These are phyloP conservation scores for Dryas drummondii DNA, from an alignment of 306 rosid species.

Conservation along the genomic window DNA sequence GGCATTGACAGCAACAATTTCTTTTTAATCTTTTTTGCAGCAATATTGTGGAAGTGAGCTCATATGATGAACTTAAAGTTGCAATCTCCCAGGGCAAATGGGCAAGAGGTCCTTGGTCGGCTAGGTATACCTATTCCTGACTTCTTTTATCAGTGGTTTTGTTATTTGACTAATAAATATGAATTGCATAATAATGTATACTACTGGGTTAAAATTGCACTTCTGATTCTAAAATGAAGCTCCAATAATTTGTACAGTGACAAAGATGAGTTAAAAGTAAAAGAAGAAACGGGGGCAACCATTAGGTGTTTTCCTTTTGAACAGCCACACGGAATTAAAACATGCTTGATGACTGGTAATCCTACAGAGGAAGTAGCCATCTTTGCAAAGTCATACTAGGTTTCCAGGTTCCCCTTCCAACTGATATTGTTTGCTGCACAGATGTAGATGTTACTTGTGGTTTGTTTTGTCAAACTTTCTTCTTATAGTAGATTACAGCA, in stretches of 20 bases:
- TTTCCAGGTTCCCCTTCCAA: constrained; percentile 22
- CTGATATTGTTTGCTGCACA: constrained; percentile 10
- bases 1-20: constrained; percentile 13
- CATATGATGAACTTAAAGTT: constrained; percentile 84
- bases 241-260: constrained; percentile 47
- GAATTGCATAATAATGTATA: neutral
- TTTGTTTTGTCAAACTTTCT: neutral
- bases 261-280: constrained; percentile 76
- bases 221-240: constrained; percentile 27
- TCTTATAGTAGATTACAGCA: neutral
- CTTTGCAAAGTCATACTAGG: constrained; percentile 82
- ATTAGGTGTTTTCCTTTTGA: constrained; percentile 93
- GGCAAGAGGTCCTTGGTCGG: constrained; percentile 99
- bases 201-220: neutral
- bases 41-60: constrained; percentile 78
- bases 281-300: constrained; percentile 98
- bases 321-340: constrained; percentile 67
- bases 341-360: constrained; percentile 82
- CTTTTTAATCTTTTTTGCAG: constrained; percentile 42
- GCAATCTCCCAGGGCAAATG: constrained; percentile 91
- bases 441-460: neutral
- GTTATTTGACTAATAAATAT: neutral
- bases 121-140: constrained; percentile 54
- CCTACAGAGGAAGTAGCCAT: constrained; percentile 88
- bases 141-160: neutral